Evolutionary conservation across 2,329 filamentous ascomycete species (phyloP), one percentile per base, ranked within the genome.

Genomic region (Aspergillus neoniger): DNA sequence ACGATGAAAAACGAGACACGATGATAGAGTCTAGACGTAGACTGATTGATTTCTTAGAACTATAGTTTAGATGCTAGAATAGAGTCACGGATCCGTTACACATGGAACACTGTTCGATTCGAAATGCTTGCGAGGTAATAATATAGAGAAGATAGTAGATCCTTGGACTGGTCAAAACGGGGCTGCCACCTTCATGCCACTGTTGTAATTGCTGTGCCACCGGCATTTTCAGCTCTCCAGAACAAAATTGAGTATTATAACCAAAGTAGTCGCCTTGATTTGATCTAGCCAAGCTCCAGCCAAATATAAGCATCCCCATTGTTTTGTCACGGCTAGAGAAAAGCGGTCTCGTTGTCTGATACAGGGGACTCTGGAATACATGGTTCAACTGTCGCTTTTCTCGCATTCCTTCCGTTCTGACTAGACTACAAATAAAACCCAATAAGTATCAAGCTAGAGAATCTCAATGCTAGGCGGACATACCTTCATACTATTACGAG

Each of bases 1-100:
- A 76, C 66, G 73, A 75, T 65, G 64, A 66, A 69, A 68, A 59
- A 75, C 63, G 36, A 52, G 50, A 12, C 17, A 23, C 19, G 19
- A 38, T 39, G 30, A 52, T 52, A 52, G 50, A 52, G 50, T 23
- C 36, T 23, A 52, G 19, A 38, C 25, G 36, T 38, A 32, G 32
- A 39, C 30, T 52, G n/a, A 39, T 15, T 15, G 30, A 36, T 14
- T 36, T 32, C 5, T 12, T 6, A 17, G 19, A 7, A 5, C 14
- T 19, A 52, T n/a, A 21, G 8, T 14, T 2, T 12, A n/a, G 4
- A 14, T 32, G 32, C 10, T 38, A 19, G 50, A 23, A 38, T 52
- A 39, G 32, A 52, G 30, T 3, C 10, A 38, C 36, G 15, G 17
- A 25, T 52, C 4, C 10, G 14, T 44, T 21, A 44, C 15, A 23